A percentile compares a stretch with the other conserved stretches of the same genome.
These are phyloP conservation scores for Lenzites betulinus DNA, from an alignment of 768 basidiomycete species.

Conservation along the genomic window DNA sequence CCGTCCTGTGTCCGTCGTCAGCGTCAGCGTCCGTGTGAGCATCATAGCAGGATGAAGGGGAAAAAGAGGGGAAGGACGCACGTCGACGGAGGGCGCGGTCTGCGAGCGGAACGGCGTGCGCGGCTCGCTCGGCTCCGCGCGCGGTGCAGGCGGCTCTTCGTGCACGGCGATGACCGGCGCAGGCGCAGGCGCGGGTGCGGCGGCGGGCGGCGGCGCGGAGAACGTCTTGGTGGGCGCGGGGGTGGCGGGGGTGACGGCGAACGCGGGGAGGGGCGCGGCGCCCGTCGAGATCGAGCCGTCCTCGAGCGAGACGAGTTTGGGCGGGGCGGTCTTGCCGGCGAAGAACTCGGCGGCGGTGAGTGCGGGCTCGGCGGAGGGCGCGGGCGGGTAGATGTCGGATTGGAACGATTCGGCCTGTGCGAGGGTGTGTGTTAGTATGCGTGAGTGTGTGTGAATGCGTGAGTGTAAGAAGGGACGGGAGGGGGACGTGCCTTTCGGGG, in stretches of 20 bases:
- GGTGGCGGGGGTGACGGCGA: constrained; percentile 28
- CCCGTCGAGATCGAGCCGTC: constrained; percentile 51
- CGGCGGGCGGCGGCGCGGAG: constrained; percentile 30
- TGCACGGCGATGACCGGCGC: constrained; percentile 21
- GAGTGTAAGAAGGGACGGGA: neutral
- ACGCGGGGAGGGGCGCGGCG: constrained; percentile 21
- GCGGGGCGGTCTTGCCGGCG: constrained; percentile 74
- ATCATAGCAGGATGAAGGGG: neutral
- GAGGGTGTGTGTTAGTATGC: neutral
- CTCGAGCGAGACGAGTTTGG: constrained; percentile 80
- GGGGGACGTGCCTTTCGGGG: constrained; percentile 73
- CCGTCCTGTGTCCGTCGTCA: constrained; percentile 8
- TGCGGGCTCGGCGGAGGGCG: constrained; percentile 77
- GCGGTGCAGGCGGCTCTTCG: constrained; percentile 37
- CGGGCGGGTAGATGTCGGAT: constrained; percentile 95
- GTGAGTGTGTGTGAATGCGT: neutral
- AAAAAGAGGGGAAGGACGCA: constrained; percentile 13
- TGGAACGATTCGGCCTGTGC: constrained; percentile 91
- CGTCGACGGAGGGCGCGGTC: constrained; percentile 9
- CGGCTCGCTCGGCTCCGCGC: constrained; percentile 31
- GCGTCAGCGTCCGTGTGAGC: constrained; percentile 2
- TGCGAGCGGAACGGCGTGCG: constrained; percentile 36
- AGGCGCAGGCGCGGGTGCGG: constrained; percentile 17
- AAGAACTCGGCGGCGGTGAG: constrained; percentile 87
- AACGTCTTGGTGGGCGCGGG: constrained; percentile 27